phyloP scores from a whole-genome alignment of 345 rosid species.

The Populus nigra region DNA sequence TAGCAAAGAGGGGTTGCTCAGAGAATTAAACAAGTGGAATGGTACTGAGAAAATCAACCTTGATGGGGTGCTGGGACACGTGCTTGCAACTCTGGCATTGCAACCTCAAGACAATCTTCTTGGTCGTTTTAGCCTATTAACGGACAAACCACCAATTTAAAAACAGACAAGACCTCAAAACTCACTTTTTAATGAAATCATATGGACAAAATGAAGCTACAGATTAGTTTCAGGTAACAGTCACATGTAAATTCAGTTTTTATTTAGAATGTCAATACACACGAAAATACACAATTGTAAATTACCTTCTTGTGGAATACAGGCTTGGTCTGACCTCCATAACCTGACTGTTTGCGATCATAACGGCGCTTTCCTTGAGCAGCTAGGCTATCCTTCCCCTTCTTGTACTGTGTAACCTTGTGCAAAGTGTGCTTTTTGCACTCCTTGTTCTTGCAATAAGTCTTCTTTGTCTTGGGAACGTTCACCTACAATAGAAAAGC shows the following conservation, averaged over 20 bases:
- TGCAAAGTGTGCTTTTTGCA: slow-evolving; percentile 81
- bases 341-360: slow-evolving; percentile 79
- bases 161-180: neutral
- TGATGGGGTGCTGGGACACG: slow-evolving; percentile 66
- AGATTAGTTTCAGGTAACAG: neutral
- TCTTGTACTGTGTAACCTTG: slow-evolving; percentile 78
- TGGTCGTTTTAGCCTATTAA: slow-evolving; percentile 72
- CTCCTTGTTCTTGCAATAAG: slow-evolving; percentile 52
- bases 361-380: slow-evolving; percentile 81
- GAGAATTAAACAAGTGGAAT: neutral
- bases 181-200: neutral
- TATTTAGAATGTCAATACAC: neutral
- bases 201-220: neutral
- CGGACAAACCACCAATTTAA: neutral
- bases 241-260: neutral
- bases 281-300: neutral
- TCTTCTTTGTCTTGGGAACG: slow-evolving; percentile 20
- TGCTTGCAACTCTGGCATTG: slow-evolving; percentile 84
- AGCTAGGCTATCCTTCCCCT: slow-evolving; percentile 85
- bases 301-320: slow-evolving; percentile 83
- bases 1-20: neutral
- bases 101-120: slow-evolving; percentile 82
- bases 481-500: slow-evolving; percentile 8
- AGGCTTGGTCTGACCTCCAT: slow-evolving; percentile 85
- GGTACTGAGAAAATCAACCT: slow-evolving; percentile 33